A percentile compares a stretch with the other conserved stretches of the same genome.
Evolutionary conservation across 169 alveolate species (phyloP).

Genomic region (Cryptosporidium tyzzeri): DNA sequence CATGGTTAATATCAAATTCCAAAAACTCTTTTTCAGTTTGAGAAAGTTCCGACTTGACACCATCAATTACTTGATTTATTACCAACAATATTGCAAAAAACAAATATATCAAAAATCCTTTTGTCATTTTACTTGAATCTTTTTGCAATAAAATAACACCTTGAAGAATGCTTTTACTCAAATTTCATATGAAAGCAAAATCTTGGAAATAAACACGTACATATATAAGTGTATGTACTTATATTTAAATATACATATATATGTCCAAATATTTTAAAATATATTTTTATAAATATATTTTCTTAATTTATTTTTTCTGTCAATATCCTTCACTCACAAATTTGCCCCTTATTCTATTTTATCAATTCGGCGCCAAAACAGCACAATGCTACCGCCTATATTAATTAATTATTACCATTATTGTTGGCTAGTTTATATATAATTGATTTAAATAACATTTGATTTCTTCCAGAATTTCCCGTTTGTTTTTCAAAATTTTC

Average conservation of each 20-base stretch:
- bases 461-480: neutral
- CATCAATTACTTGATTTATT: neutral
- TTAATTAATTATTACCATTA: neutral
- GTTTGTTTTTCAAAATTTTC: slow-evolving; percentile 44
- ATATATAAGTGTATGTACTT: too few relatives aligned
- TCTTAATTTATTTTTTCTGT: too few relatives aligned
- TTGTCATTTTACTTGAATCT: neutral
- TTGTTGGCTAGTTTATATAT: slow-evolving; percentile 10
- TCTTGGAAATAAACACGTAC: neutral
- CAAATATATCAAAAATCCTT: neutral
- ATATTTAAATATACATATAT: too few relatives aligned
- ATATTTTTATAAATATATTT: too few relatives aligned
- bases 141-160: neutral
- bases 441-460: slow-evolving; percentile 20
- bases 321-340: neutral
- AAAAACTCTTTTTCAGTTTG: slow-evolving; percentile 30
- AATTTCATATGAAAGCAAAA: neutral
- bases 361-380: neutral
- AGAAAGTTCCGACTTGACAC: neutral
- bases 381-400: neutral
- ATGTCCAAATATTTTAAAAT: neutral
- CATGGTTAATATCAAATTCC: slow-evolving; percentile 52
- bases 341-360: neutral
- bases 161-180: neutral
- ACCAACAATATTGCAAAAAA: neutral